Percentiles rank a stretch among this genome's conserved stretches.
These are phyloP conservation scores for Glycyrrhiza uralensis DNA, from an alignment of 306 rosid species.

Conservation along the genomic window DNA sequence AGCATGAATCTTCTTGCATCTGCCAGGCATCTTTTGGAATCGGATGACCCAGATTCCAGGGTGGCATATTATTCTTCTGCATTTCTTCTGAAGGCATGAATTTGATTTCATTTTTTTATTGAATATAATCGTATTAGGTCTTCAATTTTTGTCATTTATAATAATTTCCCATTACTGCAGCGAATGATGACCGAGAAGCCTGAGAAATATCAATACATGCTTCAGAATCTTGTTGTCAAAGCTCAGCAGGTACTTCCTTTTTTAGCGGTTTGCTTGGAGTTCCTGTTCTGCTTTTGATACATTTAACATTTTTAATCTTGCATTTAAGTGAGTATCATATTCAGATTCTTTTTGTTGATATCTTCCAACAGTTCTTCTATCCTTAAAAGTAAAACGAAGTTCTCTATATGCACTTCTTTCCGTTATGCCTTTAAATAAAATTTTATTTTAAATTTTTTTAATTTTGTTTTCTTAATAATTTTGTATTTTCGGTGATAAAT, in stretches of 20 bases:
- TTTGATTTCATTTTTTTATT: background rate
- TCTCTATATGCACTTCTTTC: background rate
- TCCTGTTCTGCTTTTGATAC: background rate
- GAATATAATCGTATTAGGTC: background rate
- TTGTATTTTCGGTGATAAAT: background rate
- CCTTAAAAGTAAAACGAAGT: too few species aligned
- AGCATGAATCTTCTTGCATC: constrained; percentile 10
- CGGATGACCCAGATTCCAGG: constrained; percentile 90
- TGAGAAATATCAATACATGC: constrained; percentile 91
- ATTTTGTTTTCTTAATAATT: constrained; percentile 11
- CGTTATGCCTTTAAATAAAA: background rate
- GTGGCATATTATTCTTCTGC: constrained; percentile 88
- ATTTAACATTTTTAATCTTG: constrained; percentile 4
- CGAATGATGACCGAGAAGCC: constrained; percentile 97
- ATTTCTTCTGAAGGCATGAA: constrained; percentile 80
- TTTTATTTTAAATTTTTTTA: background rate
- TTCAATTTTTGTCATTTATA: background rate
- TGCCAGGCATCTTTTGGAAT: constrained; percentile 76
- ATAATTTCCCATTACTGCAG: constrained; percentile 49
- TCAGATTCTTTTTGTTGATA: background rate
- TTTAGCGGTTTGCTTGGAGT: constrained; percentile 26
- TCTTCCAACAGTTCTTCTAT: too few species aligned
- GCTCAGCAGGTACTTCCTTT: constrained; percentile 87
- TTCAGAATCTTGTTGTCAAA: constrained; percentile 88
- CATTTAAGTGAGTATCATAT: background rate